Base-by-base conservation (phyloP, 2,329 filamentous ascomycete genomes). In the Fusarium buxicola region DNA sequence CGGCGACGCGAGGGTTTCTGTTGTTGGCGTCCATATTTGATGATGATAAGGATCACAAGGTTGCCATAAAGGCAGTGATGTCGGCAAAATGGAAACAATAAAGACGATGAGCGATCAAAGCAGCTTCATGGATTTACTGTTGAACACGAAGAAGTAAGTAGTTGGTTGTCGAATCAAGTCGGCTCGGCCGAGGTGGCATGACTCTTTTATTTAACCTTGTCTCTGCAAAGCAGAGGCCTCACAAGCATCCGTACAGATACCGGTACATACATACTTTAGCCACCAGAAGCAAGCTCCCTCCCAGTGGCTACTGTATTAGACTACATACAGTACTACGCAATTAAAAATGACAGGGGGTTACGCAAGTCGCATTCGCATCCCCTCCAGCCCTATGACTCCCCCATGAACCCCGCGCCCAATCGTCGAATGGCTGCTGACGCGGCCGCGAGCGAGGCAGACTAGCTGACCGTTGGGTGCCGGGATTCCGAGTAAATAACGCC, bases 301-400 rank as follows among this genome's bases (percentile, higher is more conserved):
- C n/a, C n/a, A n/a, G n/a, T n/a, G n/a, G n/a, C n/a, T n/a, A n/a
- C n/a, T n/a, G n/a, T n/a, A n/a, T n/a, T n/a, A n/a, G n/a, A n/a
- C n/a, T n/a, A n/a, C n/a, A n/a, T n/a, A n/a, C n/a, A n/a, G n/a
- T n/a, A n/a, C n/a, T n/a, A n/a, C n/a, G n/a, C n/a, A n/a, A n/a
- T n/a, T n/a, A 18, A 15, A 21, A 21, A 21, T 31, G 41, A 28
- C 32, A 32, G 45, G 52, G 45, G 60, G 57, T 62, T 67, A 65
- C 60, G 65, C 64, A 67, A 65, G 43, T 64, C 41, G 43, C 45
- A 44, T 60, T 65, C 64, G 64, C 63, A 51, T 28, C 15, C 28
- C 43, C 31, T 35, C 38, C 50, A 67, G 65, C 65, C 64, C 65
- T 67, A 67, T 67, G 65, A 68, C 64, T 67, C 64, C 55, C 55